Evolutionary conservation across 495 filamentous ascomycete genomes (phyloP), one percentile per base, ranked within the genome.

Genomic region (Penicillium crystallinum): DNA sequence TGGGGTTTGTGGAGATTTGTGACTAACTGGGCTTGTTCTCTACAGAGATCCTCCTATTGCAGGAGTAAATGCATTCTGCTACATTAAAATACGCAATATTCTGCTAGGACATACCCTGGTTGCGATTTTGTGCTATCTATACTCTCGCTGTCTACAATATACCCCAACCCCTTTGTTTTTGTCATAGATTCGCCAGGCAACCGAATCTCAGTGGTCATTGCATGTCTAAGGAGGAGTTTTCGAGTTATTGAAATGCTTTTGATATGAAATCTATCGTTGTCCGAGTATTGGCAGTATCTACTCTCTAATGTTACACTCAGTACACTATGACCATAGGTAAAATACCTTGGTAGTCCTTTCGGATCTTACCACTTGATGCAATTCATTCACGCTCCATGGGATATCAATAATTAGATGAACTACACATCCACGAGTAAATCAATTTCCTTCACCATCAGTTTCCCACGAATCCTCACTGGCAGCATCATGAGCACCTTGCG

Each of bases 11-110:
- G 15, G 21, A 2, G n/a, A 29, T 35, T 5, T 4, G 14, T 46
- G n/a, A 15, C 54, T 61, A 12, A 60, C 49, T 7, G 4, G 15
- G 11, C 7, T 2, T 22, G 21, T 17, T 29, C 14, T 3, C 11
- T 34, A 42, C 49, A 76, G 72, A 75, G 43, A 69, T 74, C 43
- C 57, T 75, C 22, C 69, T 69, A 39, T 59, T 75, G 37, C 69
- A 71, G 52, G 72, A 75, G 49, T 75, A 70, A 19, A 56, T 56
- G 45, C 22, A 46, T 60, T 23, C 31, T 25, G 46, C 23, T 18
- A 17, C n/a, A 39, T 37, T 11, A 25, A 12, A 14, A 19, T 39
- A 21, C 18, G 17, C 33, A 21, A 22, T 25, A 44, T 45, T 33
- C 33, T 29, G 23, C 43, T 9, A 15, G 21, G 29, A 12, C 33